Evolutionary conservation across 2,329 filamentous ascomycete genomes (phyloP), one percentile per base, ranked within the genome.

Genomic region (Trichoderma semiorbis): DNA sequence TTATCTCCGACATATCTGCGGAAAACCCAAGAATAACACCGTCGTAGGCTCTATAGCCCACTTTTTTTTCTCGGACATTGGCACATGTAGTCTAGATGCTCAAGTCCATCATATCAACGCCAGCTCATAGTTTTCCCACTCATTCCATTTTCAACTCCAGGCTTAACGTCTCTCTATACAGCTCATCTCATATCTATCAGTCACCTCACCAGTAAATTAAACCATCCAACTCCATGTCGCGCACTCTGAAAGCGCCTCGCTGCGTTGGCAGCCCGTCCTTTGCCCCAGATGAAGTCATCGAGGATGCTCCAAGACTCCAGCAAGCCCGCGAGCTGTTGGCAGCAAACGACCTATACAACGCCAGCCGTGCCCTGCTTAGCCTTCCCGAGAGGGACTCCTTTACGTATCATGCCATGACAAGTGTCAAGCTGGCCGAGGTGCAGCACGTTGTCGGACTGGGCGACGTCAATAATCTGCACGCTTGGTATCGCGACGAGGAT

Each of bases 351-450:
- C 78, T 88, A 65, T 79, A 81, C 74, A 78, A 77, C 63, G 85
- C 86, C 73, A 83, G 84, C 72, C 77, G 81, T 67, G 76, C 79
- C 24, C 82, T 85, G 72, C 83, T 88, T 69, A 74, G 80, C 60
- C 80, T 88, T 24, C 82, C 84, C 3, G 78, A 81, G 24, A 76
- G 76, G 70, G 86, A 88, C 74, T 73, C 75, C 21, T 88, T 86
- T 75, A 83, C 83, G 62, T 88, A 88, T 77, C 85, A 87, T 78
- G 86, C 86, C 73, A 83, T 85, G 72, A 82, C 82, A 53, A 85
- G 84, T 74, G 84, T 88, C 64, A 84, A 81, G 61, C 81, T 88
- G 36, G 79, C 80, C 36, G 80, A 87, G 75, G 85, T 84, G 3
- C 86, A 88, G 76, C 81, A 80, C n/a, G 78, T 83, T 36, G 80